Evolutionary conservation across 1,139 yeast species (phyloP).

Genomic region (Diutina pseudorugosa): DNA sequence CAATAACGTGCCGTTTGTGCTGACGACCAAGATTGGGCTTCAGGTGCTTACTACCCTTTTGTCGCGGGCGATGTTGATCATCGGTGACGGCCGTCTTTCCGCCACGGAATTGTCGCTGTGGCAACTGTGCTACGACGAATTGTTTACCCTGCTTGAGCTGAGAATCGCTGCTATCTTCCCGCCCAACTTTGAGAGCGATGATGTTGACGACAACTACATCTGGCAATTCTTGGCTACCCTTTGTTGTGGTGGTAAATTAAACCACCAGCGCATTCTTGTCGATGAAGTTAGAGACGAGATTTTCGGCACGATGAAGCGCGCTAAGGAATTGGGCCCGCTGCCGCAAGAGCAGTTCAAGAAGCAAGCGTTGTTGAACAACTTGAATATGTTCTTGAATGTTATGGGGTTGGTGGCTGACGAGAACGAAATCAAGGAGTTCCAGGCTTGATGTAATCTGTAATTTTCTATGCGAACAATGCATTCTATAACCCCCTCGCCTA

Average conservation of each 20-base stretch:
- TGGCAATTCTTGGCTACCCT: conserved; percentile 97
- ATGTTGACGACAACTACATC: conserved; percentile 59
- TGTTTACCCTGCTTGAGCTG: conserved; percentile 72
- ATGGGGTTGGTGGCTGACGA: conserved; percentile 92
- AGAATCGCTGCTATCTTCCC: conserved; percentile 78
- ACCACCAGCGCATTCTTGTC: conserved; percentile 88
- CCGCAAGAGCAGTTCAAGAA: conserved; percentile 44
- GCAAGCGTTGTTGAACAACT: conserved; percentile 59
- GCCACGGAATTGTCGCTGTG: conserved; percentile 58
- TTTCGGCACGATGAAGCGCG: conserved; percentile 77
- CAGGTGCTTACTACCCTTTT: conserved; percentile 79
- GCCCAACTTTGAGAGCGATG: conserved; percentile 32
- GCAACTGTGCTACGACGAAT: conserved; percentile 72
- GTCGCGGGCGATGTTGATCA: conserved; percentile 85
- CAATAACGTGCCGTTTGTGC: conserved; percentile 58
- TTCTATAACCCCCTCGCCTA: background rate
- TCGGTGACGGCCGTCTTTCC: conserved; percentile 61
- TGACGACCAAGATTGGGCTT: conserved; percentile 79
- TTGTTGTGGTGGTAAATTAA: conserved; percentile 84
- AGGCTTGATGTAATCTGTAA: background rate
- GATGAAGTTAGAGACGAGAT: conserved; percentile 93
- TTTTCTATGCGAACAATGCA: background rate
- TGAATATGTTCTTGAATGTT: conserved; percentile 87
- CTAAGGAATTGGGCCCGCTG: conserved; percentile 50
- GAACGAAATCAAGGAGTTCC: conserved; percentile 41